These are phyloP conservation scores for Zasmidium angulare DNA, from an alignment of 2,329 filamentous ascomycete genomes.

Conservation along the genomic window DNA sequence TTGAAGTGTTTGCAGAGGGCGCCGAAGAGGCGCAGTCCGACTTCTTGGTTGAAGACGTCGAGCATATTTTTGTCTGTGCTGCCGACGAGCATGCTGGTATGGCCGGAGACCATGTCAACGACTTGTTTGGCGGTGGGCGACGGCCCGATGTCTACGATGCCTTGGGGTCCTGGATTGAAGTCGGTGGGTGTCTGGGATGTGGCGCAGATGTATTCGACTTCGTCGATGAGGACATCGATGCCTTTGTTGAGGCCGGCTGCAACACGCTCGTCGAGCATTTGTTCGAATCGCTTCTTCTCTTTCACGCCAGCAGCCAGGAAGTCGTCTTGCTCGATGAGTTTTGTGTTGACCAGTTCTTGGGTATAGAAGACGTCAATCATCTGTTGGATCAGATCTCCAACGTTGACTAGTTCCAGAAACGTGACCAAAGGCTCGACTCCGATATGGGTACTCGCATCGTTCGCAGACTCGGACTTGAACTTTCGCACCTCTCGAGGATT, in stretches of 20 bases:
- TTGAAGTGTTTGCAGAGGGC: slow-evolving; percentile 97
- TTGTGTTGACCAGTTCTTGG: slow-evolving; percentile 81
- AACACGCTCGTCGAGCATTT: slow-evolving; percentile 96
- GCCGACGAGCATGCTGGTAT: slow-evolving; percentile 89
- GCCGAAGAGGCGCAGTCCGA: slow-evolving; percentile 86
- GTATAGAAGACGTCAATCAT: slow-evolving; percentile 99
- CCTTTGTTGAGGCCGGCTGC: slow-evolving; percentile 95
- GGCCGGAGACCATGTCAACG: slow-evolving; percentile 79
- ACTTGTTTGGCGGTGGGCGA: slow-evolving; percentile 77
- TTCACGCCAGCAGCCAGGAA: slow-evolving; percentile 89
- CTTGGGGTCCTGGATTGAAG: slow-evolving; percentile 69
- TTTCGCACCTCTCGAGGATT: slow-evolving; percentile 80
- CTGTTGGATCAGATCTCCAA: slow-evolving; percentile 94
- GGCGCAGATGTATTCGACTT: slow-evolving; percentile 92
- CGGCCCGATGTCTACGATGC: slow-evolving; percentile 63
- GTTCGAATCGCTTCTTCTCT: slow-evolving; percentile 97
- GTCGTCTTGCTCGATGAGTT: slow-evolving; percentile 87
- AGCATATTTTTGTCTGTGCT: slow-evolving; percentile 98
- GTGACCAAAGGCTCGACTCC: slow-evolving; percentile 90
- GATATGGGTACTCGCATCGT: slow-evolving; percentile 10
- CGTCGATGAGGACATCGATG: slow-evolving; percentile 97
- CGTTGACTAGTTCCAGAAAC: slow-evolving; percentile 95
- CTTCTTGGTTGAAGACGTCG: slow-evolving; percentile 97
- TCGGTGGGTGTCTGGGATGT: slow-evolving; percentile 84
- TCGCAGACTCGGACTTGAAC: slow-evolving; percentile 33